Percentiles rank a stretch among this genome's conserved stretches.
Evolutionary conservation across 1,139 yeast species (phyloP).

Genomic region (Wickerhamomyces sp.): DNA sequence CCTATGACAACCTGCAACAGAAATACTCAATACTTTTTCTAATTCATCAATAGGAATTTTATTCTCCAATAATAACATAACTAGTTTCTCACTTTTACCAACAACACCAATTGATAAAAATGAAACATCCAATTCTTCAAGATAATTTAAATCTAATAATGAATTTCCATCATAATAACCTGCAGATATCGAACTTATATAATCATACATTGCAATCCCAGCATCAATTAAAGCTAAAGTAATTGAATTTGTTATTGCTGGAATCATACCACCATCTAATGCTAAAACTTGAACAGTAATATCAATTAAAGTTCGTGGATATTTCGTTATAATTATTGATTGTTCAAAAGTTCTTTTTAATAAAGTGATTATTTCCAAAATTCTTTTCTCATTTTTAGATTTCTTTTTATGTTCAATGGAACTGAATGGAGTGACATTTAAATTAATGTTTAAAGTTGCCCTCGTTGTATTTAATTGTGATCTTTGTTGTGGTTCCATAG

Average conservation of each 20-base stretch:
- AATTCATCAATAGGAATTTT: conserved; percentile 79
- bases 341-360: conserved; percentile 78
- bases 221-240: conserved; percentile 92
- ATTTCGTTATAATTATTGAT: conserved; percentile 66
- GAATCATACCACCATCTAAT: conserved; percentile 85
- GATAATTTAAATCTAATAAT: conserved; percentile 70
- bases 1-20: conserved; percentile 84
- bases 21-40: conserved; percentile 74
- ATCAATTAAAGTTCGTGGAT: conserved; percentile 78
- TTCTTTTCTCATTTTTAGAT: conserved; percentile 58
- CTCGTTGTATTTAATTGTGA: conserved; percentile 38
- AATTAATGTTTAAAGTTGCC: conserved; percentile 59
- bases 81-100: conserved; percentile 76
- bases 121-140: conserved; percentile 83
- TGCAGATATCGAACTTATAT: conserved; percentile 73
- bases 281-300: conserved; percentile 73
- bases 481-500: conserved; percentile 69
- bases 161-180: conserved; percentile 77
- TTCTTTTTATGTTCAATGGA: conserved; percentile 68
- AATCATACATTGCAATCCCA: conserved; percentile 92
- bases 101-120: conserved; percentile 77
- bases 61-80: conserved; percentile 72
- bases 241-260: conserved; percentile 80
- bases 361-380: conserved; percentile 70
- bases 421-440: conserved; percentile 78